Conservation (phyloP, 805 yeast species). For the Candida ovalis region DNA sequence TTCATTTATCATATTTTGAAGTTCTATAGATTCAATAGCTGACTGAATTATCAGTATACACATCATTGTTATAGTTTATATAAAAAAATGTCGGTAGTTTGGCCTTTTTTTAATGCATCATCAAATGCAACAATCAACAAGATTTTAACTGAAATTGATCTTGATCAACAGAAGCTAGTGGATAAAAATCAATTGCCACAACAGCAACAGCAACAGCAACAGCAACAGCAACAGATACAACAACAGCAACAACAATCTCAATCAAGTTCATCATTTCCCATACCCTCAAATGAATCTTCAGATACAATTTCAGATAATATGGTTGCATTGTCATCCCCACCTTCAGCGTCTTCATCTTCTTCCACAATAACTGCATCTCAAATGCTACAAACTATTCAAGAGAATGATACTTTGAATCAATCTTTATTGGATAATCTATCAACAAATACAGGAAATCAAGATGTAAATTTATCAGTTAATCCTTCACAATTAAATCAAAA, state of each 20-base stretch:
- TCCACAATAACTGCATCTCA: constrained; percentile 31
- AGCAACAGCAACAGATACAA: neutral
- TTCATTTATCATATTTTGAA: too few relatives aligned
- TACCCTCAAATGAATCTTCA: neutral
- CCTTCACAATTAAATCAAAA: too few relatives aligned
- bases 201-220: constrained; percentile 4
- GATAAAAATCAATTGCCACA: constrained; percentile 2
- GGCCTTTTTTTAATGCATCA: constrained; percentile 37
- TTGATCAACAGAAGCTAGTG: constrained; percentile 24
- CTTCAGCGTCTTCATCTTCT: constrained; percentile 17
- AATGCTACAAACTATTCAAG: constrained; percentile 33
- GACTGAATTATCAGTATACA: neutral
- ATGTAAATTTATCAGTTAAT: neutral
- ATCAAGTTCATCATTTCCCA: constrained; percentile 1
- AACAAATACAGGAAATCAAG: neutral
- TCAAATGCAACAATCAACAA: constrained; percentile 35
- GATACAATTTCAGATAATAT: constrained; percentile 2
- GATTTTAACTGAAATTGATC: constrained; percentile 35
- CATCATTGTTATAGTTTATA: neutral
- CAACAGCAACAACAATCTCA: constrained; percentile 1
- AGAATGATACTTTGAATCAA: constrained; percentile 25
- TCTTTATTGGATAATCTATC: constrained; percentile 8
- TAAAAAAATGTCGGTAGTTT: constrained; percentile 31
- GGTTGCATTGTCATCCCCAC: constrained; percentile 5
- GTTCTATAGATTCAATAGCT: neutral